Conservation (phyloP, 2,329 filamentous ascomycete species). For the Talaromyces sp. region DNA sequence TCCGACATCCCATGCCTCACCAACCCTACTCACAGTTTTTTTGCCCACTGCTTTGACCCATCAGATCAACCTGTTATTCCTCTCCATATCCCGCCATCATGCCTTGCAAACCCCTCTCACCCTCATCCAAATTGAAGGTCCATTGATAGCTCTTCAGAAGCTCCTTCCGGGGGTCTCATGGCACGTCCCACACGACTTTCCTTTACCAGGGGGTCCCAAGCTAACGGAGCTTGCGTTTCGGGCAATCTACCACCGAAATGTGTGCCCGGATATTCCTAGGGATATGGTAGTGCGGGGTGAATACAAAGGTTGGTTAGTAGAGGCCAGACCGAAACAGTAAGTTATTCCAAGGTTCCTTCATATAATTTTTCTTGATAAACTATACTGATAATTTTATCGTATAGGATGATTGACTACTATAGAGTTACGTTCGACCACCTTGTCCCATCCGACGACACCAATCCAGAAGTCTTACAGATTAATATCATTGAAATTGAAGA, state of each 20-base stretch:
- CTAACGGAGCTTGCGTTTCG: constrained; percentile 21
- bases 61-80: background rate
- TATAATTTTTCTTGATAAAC: background rate
- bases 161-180: constrained; percentile 11
- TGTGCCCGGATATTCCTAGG: constrained; percentile 4
- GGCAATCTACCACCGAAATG: constrained; percentile 17
- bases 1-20: background rate
- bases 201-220: constrained; percentile 20
- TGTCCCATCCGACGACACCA: constrained; percentile 27
- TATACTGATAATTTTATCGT: background rate
- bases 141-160: constrained; percentile 18
- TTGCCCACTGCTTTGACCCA: background rate
- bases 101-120: constrained; percentile 8
- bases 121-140: constrained; percentile 25
- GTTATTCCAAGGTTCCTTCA: background rate
- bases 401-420: constrained; percentile 18
- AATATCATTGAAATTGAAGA: constrained; percentile 49
- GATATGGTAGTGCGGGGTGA: constrained; percentile 22
- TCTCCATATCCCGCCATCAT: background rate
- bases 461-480: constrained; percentile 48
- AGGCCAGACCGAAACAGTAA: constrained; percentile 14
- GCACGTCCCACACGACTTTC: constrained; percentile 13
- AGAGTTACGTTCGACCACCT: constrained; percentile 18
- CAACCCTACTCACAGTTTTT: background rate
- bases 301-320: constrained; percentile 20